Evolutionary conservation across 2,329 filamentous ascomycete genomes (phyloP).

Genomic region (Grosmannia clavigera): DNA sequence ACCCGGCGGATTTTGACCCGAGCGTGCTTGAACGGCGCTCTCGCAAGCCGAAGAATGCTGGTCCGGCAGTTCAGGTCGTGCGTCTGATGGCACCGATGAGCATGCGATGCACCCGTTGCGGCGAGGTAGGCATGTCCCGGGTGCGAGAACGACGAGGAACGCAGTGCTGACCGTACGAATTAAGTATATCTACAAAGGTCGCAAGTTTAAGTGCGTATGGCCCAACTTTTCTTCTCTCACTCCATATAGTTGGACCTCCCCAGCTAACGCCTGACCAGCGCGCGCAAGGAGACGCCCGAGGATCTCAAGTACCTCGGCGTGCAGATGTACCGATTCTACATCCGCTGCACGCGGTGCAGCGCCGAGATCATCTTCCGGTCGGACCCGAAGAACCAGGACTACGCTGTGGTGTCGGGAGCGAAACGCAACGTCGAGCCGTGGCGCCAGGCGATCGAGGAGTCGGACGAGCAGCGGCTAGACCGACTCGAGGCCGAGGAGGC

Average conservation of each 20-base stretch:
- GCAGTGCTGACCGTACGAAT: background rate
- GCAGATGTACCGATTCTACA: constrained; percentile 81
- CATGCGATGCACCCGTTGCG: constrained; percentile 50
- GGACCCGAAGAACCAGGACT: constrained; percentile 86
- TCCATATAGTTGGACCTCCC: background rate
- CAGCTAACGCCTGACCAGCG: constrained; percentile 19
- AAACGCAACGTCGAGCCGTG: constrained; percentile 91
- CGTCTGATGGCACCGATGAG: constrained; percentile 82
- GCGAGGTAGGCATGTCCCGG: constrained; percentile 10
- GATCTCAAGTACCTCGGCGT: constrained; percentile 75
- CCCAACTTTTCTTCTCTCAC: background rate
- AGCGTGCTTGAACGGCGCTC: constrained; percentile 59
- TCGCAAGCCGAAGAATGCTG: constrained; percentile 48
- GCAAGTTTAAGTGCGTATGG: constrained; percentile 64
- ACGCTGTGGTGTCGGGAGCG: constrained; percentile 63
- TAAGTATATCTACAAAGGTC: constrained; percentile 36
- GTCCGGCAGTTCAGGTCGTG: constrained; percentile 74
- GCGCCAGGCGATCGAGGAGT: constrained; percentile 60
- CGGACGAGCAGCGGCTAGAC: constrained; percentile 76
- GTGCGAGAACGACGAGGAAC: background rate
- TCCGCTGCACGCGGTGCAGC: constrained; percentile 74
- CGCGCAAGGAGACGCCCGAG: constrained; percentile 81
- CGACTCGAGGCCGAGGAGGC: constrained; percentile 66
- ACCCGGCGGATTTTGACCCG: constrained; percentile 78
- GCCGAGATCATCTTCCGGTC: constrained; percentile 88